Evolutionary conservation across 176 grass and related monocot species (phyloP), one percentile per base, ranked within the genome.

Genomic region (Avena atlantica): DNA sequence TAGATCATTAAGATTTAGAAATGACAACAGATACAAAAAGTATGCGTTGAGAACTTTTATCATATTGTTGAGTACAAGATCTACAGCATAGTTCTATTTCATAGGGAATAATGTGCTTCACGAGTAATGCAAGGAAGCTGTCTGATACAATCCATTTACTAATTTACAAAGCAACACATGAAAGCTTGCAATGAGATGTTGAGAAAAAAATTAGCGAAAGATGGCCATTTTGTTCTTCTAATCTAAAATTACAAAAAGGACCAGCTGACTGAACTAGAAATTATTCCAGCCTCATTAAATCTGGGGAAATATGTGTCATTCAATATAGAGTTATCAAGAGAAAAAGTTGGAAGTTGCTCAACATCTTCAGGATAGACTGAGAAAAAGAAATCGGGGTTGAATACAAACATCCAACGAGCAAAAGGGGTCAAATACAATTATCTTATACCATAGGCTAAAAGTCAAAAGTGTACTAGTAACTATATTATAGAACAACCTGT

Each of bases 401-500:
- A 49, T 76, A 34, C 29, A 85, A 66, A 77, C 59, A 85, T 78
- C 20, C 40, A 85, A 53, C 2, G 8, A 53, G 19, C 8, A 78
- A 44, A 40, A 67, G 51, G 63, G 15, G 45, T 44, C 60, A 44
- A 67, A 55, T 66, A 55, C 17, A 85, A 66, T 40, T 77, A 85
- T 65, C 40, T 42, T 42, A 4, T 77, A 63, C 11, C n/a, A 52
- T 25, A 49, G 49, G 6, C n/a, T 23, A 66, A 64, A 48, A 76
- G 34, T 10, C 67, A 67, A 9, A 42, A 83, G 29, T 40, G 66
- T 42, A 20, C 13, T 49, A 16, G 65, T 70, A 68, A 82, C 27
- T 9, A 63, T 69, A 23, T 53, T 53, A 50, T 65, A 47, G 21
- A 51, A 55, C n/a, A 84, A 76, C 83, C 69, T 86, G 67, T n/a